Conservation (phyloP, 331 rosid species). For the Acacia concinna region DNA sequence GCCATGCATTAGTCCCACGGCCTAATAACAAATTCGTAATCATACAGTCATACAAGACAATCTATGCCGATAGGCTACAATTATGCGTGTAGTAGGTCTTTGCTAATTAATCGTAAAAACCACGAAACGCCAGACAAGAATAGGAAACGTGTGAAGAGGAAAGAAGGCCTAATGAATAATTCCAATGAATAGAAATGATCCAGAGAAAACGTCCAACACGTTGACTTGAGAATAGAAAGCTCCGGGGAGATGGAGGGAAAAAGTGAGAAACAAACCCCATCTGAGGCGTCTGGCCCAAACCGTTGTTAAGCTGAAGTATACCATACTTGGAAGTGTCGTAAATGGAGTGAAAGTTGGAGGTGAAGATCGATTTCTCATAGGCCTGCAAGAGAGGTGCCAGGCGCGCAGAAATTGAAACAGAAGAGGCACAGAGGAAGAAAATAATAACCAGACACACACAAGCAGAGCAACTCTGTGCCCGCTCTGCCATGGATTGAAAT, state of each 20-base stretch:
- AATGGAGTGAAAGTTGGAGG: conserved; percentile 50
- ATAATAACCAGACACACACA: conserved; percentile 29
- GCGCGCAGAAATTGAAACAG: conserved; percentile 41
- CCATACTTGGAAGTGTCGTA: conserved; percentile 88
- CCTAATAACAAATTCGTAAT: background rate
- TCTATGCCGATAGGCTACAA: background rate
- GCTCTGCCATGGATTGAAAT: conserved; percentile 49
- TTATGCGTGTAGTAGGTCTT: background rate
- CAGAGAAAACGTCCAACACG: background rate
- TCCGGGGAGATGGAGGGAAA: background rate
- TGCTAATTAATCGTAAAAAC: background rate
- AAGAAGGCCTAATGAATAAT: background rate
- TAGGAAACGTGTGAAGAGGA: background rate
- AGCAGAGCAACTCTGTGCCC: conserved; percentile 13
- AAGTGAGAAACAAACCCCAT: conserved; percentile 71
- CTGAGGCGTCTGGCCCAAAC: conserved; percentile 88
- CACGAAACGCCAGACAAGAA: background rate
- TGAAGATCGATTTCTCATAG: conserved; percentile 48
- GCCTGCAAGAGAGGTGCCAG: conserved; percentile 48
- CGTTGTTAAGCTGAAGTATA: conserved; percentile 62
- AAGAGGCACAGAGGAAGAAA: conserved; percentile 29
- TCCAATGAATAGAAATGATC: background rate
- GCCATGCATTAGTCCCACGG: background rate
- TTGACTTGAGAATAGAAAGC: conserved; percentile 1
- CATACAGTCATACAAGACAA: background rate